A percentile compares a stretch with the other conserved stretches of the same genome.
Evolutionary conservation across 148 eudicot genomes (phyloP).

Genomic region (Vaccinium myrtillus): DNA sequence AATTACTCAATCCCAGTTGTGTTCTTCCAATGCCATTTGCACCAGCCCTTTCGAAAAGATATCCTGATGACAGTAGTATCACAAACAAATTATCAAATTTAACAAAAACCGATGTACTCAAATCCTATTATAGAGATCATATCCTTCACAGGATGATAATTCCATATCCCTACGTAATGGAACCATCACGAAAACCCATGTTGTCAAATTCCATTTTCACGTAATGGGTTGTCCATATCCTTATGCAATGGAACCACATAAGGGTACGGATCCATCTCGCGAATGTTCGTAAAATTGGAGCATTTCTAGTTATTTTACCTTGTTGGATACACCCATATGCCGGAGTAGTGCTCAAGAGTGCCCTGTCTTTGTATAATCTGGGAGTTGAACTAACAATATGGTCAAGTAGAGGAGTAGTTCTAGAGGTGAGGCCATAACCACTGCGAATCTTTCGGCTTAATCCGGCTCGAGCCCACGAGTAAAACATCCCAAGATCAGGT

Average conservation of each 20-base stretch:
- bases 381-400: neutral
- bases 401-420: neutral
- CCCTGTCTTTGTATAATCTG: neutral
- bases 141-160: neutral
- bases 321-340: neutral
- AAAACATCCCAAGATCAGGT: constrained; percentile 18
- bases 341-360: neutral
- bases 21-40: constrained; percentile 10
- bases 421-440: constrained; percentile 6
- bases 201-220: too few relatives aligned
- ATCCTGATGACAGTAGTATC: constrained; percentile 21
- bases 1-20: neutral
- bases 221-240: too few relatives aligned
- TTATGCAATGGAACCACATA: neutral
- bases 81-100: neutral
- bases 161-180: neutral
- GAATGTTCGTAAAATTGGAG: neutral
- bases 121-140: neutral
- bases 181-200: neutral
- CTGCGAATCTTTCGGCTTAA: constrained; percentile 22
- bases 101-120: neutral
- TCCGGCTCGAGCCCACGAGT: constrained; percentile 24
- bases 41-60: neutral
- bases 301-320: constrained; percentile 12
- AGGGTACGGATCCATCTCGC: neutral